Evolutionary conservation across 208 protist species (phyloP).

Genomic region (Lotmaria passim): DNA sequence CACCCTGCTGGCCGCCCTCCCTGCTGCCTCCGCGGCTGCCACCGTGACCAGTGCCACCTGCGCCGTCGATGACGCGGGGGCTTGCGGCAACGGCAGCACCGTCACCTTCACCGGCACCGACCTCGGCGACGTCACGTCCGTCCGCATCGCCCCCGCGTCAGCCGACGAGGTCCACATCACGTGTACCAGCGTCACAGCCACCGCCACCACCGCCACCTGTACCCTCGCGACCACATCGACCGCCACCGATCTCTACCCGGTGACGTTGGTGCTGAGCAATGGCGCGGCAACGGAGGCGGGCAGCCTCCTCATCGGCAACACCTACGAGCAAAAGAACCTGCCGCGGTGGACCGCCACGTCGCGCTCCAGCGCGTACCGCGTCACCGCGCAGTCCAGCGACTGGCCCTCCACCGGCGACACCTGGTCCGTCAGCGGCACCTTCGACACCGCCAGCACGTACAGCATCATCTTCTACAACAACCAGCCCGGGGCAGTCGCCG

Average conservation of each 20-base stretch:
- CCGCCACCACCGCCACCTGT: conserved; percentile 12
- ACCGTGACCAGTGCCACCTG: conserved; percentile 11
- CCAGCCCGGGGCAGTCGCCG: not conserved
- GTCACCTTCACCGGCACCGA: conserved; percentile 4
- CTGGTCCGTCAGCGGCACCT: conserved; percentile 39
- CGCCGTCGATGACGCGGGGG: not conserved
- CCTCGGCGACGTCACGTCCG: conserved; percentile 1
- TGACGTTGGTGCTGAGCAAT: conserved; percentile 21
- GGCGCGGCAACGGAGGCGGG: conserved; percentile 8
- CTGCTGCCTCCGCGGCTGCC: not conserved
- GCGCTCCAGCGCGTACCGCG: not conserved
- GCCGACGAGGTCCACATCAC: not conserved
- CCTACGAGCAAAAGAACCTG: not conserved
- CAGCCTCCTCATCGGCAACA: conserved; percentile 18
- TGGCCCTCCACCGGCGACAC: conserved; percentile 35
- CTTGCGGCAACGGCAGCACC: not conserved
- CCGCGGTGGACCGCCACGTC: conserved; percentile 15
- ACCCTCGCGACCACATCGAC: not conserved
- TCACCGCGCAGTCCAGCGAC: conserved; percentile 29
- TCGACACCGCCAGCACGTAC: conserved; percentile 27
- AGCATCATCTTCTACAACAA: conserved; percentile 41
- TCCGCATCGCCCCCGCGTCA: conserved; percentile 15
- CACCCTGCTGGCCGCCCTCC: not conserved
- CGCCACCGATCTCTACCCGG: conserved; percentile 21
- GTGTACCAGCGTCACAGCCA: not conserved